Conservation (phyloP, 257 asterid genomes). For the Solanum infundibuliforme region DNA sequence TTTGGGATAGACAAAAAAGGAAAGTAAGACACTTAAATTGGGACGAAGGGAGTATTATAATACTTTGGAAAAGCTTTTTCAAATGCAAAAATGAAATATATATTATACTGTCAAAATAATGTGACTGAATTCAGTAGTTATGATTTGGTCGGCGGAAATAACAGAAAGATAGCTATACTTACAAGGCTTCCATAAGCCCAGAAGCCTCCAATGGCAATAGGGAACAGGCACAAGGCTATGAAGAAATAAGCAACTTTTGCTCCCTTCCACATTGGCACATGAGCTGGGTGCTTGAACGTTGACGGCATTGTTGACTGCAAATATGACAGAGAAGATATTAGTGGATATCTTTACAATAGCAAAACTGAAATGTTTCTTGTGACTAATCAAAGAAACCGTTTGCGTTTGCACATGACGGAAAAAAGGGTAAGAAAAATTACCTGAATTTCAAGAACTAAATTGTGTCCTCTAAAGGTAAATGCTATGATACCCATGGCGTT, state of each 20-base stretch:
- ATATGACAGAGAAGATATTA: background rate
- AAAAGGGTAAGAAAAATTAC: conserved; percentile 12
- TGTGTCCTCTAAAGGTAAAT: conserved; percentile 93
- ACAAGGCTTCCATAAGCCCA: conserved; percentile 99
- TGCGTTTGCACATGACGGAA: background rate
- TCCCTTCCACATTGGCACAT: conserved; percentile 97
- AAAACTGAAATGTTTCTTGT: background rate
- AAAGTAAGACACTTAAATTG: too few species aligned
- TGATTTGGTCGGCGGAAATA: background rate
- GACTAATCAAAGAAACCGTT: background rate
- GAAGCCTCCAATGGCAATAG: conserved; percentile 90
- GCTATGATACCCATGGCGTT: conserved; percentile 95
- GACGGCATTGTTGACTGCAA: conserved; percentile 98
- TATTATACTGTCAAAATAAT: background rate
- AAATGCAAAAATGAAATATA: background rate
- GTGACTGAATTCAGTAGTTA: background rate
- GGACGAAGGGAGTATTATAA: background rate
- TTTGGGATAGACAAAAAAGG: background rate
- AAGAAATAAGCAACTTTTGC: conserved; percentile 79
- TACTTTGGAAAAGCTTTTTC: background rate
- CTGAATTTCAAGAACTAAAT: conserved; percentile 90
- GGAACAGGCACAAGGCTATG: conserved; percentile 84
- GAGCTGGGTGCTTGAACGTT: conserved; percentile 92
- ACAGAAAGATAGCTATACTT: conserved; percentile 14
- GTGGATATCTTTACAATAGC: background rate